Percentiles rank a stretch among this genome's conserved stretches.
These are phyloP conservation scores for Lyophyllum semitale DNA, from an alignment of 768 basidiomycete genomes.

Conservation along the genomic window DNA sequence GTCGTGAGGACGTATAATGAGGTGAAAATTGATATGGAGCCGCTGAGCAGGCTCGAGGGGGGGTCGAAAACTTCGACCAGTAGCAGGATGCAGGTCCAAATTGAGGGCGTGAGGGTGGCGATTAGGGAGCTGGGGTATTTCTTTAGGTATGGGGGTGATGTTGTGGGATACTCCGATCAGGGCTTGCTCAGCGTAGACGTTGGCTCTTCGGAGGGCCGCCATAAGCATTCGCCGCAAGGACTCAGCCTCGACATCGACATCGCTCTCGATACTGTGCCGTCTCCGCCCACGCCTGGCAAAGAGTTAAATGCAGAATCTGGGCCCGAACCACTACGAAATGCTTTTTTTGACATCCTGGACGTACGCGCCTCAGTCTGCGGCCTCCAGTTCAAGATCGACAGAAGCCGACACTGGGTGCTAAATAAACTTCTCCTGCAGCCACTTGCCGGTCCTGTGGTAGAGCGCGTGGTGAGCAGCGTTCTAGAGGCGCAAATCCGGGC, in stretches of 20 bases:
- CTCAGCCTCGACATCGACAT: slow-evolving; percentile 12
- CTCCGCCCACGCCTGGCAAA: too few species aligned
- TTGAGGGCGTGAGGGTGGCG: slow-evolving; percentile 36
- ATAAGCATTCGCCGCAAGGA: background rate
- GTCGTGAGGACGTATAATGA: slow-evolving; percentile 37
- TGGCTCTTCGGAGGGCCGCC: slow-evolving; percentile 17
- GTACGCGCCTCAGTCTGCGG: slow-evolving; percentile 29
- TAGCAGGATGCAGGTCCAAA: slow-evolving; percentile 9
- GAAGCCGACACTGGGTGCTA: slow-evolving; percentile 41
- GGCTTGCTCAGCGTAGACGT: slow-evolving; percentile 37
- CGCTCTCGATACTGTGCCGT: background rate
- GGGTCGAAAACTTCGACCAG: slow-evolving; percentile 11
- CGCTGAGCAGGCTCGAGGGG: slow-evolving; percentile 7
- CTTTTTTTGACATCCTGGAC: slow-evolving; percentile 32
- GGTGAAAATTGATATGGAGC: slow-evolving; percentile 31
- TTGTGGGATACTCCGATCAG: slow-evolving; percentile 37
- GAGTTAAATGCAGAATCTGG: too few species aligned
- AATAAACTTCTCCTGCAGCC: slow-evolving; percentile 38
- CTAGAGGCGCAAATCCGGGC: slow-evolving; percentile 29
- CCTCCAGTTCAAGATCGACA: slow-evolving; percentile 30
- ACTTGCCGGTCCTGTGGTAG: slow-evolving; percentile 32
- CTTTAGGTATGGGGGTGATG: slow-evolving; percentile 28
- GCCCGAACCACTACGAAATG: slow-evolving; percentile 6
- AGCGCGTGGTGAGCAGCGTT: slow-evolving; percentile 22
- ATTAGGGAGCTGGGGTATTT: slow-evolving; percentile 39